Base-by-base conservation (phyloP, 441 rosid genomes). In the Mallotus japonicus region DNA sequence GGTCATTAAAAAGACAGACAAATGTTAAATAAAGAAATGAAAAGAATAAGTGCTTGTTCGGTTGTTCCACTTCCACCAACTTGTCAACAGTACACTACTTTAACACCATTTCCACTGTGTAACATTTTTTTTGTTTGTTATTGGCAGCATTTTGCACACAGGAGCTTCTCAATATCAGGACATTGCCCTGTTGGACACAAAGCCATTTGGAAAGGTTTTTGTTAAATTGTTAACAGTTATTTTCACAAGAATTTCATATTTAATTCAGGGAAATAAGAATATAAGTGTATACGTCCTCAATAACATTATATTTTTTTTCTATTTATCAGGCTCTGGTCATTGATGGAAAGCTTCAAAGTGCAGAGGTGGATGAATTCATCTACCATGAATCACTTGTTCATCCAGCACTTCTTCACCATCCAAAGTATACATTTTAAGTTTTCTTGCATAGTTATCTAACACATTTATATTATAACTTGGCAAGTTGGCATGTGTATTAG, bases 311-410 rank as follows among this genome's bases (percentile, higher is more conserved):
- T 49, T 11, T 49, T 8, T 10, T 11, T 49, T 6, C 10, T 2
- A 9, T 49, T 10, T 53, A 17, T 22, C 76, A 88, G 90, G 89
- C 85, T 51, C 53, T 88, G 46, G 83, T 88, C 17, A 85, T 88
- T 73, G 92, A 88, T 80, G 92, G 92, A 47, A 88, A 88, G 85
- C 85, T 87, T 47, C 92, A 88, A 65, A 88, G 90, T 78, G 92
- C 92, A 49, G 92, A 88, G 73, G 83, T 79, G 24, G 92, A 88
- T 77, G 92, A 88, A 67, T 86, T 88, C 78, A 88, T 88, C 66
- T 88, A 87, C 75, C 92, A 88, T 78, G 90, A 88, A 76, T 88
- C 75, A 57, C 83, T 88, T 34, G 85, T 88, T 74, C 92, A 85
- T 75, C 90, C 92, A 5, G 57, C 90, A 6, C 85, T 88, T 74